Evolutionary conservation across 768 basidiomycete species (phyloP), one percentile per base, ranked within the genome.

Genomic region (Steccherinum ochraceum): DNA sequence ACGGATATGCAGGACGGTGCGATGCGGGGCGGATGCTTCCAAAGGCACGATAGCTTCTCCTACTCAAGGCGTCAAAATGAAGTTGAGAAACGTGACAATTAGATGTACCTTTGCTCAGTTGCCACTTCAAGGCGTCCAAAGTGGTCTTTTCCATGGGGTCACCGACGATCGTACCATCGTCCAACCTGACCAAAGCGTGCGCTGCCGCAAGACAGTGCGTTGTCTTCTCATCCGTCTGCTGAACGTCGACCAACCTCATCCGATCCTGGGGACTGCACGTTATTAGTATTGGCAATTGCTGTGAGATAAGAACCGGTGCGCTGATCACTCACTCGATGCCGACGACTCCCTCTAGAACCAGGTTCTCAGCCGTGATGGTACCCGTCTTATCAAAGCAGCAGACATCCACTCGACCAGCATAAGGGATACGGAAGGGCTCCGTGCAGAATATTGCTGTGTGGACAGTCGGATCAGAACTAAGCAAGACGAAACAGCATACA

Each of bases 371-470:
- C 0, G 96, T 99, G 58, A 99, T 97, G 0, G 96, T 98, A 20
- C 95, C 96, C 0, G 96, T 99, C 77, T 99, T 99, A 70, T 99
- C 96, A 59, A 99, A 98, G 69, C 96, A 98, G 68, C 96, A 99
- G 13, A 98, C 87, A 59, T 99, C 96, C 2, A 98, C 93, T 19
- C 93, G 81, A 4, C 96, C 96, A 4, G 96, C 96, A 54, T 74
- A 89, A 0, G 96, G 94, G 54, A 98, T 99, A 19, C 96, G 83
- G 81, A 99, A 98, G 1, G 96, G 96, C 61, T 99, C 96, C 16
- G 96, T 99, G 65, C 96, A 98, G 72, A 94, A 99, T 52, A 98
- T 99, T 5, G 95, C 95, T 96, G 55, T n/a, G n/a, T n/a, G n/a
- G n/a, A n/a, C 13, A 48, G 20, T 52, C 25, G 20, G 20, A 21